Evolutionary conservation across 2,329 filamentous ascomycete genomes (phyloP), one percentile per base, ranked within the genome.

Genomic region (Lanzia echinophila): DNA sequence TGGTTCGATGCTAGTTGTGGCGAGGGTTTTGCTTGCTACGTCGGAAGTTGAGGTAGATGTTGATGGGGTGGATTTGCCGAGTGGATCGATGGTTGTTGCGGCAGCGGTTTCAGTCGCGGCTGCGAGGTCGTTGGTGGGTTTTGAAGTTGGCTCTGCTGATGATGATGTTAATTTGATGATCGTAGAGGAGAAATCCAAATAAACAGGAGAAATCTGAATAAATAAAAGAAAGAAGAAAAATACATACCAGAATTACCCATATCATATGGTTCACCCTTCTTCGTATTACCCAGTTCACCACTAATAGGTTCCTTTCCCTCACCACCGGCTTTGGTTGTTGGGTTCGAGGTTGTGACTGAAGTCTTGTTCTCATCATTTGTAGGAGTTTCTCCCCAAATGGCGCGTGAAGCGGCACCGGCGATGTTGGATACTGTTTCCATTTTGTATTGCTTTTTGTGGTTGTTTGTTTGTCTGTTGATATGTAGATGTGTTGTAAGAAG

Each of bases 231-330:
- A 15, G 3, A 15, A 1, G 4, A 39, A 11, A 34, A 32, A 2
- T 15, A 50, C 52, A 11, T 15, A 54, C 52, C 46, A 10, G 81
- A 77, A 68, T 94, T 94, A 47, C 89, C 89, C 55, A 82, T 82
- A 66, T 94, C 89, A 63, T 84, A 95, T 0, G 89, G 89, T 68
- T 92, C 84, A 12, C 79, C 81, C 42, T 75, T 76, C 22, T 78
- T 77, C 4, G 87, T 86, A 66, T 85, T 73, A 38, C 89, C 89
- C 54, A 77, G 73, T 49, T 81, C 73, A 20, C 89, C 89, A 19
- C 87, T 86, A 43, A 90, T 69, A 17, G 89, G 89, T 71, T 95
- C 89, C 61, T 72, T 69, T 45, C 74, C 74, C 28, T 53, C 28
- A 11, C 24, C 8, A 4, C 24, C 24, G 39, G 45, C 41, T 51